These are phyloP conservation scores for Fusarium neocosmosporiellum DNA, from an alignment of 2,329 filamentous ascomycete species.

Conservation along the genomic window DNA sequence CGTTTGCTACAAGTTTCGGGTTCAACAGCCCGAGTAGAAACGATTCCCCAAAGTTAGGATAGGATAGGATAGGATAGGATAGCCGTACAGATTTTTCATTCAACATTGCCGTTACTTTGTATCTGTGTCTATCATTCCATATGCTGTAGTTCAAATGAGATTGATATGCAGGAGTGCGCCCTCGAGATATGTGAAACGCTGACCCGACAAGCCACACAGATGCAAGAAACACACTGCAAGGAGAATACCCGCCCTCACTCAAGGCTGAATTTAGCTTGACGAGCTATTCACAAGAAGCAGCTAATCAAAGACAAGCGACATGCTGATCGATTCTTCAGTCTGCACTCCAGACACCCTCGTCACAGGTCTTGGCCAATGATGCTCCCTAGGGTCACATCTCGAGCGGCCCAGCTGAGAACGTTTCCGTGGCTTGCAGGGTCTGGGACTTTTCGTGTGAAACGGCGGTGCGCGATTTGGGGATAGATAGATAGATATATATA, in stretches of 20 bases:
- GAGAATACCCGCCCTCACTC: not conserved
- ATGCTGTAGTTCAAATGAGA: not conserved
- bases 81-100: conserved; percentile 5
- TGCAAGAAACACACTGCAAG: not conserved
- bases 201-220: conserved; percentile 11
- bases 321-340: not conserved
- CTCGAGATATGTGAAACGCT: conserved; percentile 12
- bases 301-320: not conserved
- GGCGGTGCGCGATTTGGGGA: not conserved
- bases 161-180: not conserved
- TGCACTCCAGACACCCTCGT: not conserved
- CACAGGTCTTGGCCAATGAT: not conserved
- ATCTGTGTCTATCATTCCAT: not conserved
- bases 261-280: conserved; percentile 3
- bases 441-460: not conserved
- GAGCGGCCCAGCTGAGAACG: not conserved
- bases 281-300: not conserved
- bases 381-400: not conserved
- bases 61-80: not conserved
- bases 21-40: conserved; percentile 40
- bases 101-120: not conserved
- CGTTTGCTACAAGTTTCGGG: conserved; percentile 35
- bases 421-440: not conserved
- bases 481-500: not conserved
- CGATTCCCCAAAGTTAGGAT: conserved; percentile 39